Conservation (phyloP, 768 basidiomycete genomes). For the Neoboletus brunneissimus region DNA sequence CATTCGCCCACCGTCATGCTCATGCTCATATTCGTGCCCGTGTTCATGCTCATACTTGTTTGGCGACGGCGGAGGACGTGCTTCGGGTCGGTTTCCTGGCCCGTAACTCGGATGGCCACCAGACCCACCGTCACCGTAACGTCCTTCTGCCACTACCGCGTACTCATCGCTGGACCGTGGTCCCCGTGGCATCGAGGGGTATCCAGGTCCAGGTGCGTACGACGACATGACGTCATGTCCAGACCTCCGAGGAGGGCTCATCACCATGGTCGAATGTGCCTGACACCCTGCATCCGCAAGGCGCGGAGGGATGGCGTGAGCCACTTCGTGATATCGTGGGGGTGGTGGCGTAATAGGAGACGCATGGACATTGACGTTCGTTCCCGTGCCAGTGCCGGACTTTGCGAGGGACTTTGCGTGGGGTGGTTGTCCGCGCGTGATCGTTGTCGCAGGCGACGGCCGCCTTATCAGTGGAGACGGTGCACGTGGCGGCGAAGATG, state of each 20-base stretch:
- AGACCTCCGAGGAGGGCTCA: conserved; percentile 18
- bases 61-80: not conserved
- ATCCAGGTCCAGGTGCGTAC: not conserved
- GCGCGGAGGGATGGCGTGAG: conserved; percentile 10
- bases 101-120: conserved; percentile 1
- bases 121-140: not conserved
- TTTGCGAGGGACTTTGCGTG: not conserved
- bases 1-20: not conserved
- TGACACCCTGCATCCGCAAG: conserved; percentile 26
- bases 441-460: conserved; percentile 12
- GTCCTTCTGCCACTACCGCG: conserved; percentile 8
- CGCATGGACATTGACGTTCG: conserved; percentile 6
- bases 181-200: conserved; percentile 2
- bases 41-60: conserved; percentile 7
- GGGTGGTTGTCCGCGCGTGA: conserved; percentile 5
- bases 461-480: conserved; percentile 14
- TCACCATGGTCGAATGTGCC: conserved; percentile 15
- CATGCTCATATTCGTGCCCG: not conserved
- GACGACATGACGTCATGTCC: conserved; percentile 9
- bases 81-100: conserved; percentile 7
- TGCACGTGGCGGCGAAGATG: conserved; percentile 11
- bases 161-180: conserved; percentile 13
- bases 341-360: conserved; percentile 15
- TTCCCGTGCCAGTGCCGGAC: not conserved
- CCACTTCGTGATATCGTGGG: conserved; percentile 22